phyloP scores from a whole-genome alignment of 108 stramenopile species.

The Phaeodactylum tricornutum region DNA sequence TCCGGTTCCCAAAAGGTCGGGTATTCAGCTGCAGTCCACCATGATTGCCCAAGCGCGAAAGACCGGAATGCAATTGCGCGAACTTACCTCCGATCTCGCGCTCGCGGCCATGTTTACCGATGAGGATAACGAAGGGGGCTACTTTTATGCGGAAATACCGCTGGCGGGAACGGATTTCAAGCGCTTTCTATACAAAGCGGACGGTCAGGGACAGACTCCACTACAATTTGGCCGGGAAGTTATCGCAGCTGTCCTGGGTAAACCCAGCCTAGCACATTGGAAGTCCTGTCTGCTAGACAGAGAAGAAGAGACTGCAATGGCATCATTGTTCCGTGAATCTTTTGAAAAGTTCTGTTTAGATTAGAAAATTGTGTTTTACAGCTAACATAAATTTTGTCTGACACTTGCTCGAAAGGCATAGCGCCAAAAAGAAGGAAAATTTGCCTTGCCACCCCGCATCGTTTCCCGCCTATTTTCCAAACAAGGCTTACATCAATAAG shows the following conservation, averaged over 20 bases:
- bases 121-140: constrained; percentile 37
- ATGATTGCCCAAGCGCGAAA: constrained; percentile 55
- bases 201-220: constrained; percentile 19
- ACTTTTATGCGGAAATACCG: constrained; percentile 56
- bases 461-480: too few species aligned
- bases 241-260: constrained; percentile 53
- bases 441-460: too few species aligned
- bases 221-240: constrained; percentile 88
- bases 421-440: too few species aligned
- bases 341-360: constrained; percentile 22
- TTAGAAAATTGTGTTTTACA: too few species aligned
- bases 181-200: constrained; percentile 37
- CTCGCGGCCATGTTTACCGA: constrained; percentile 28
- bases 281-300: constrained; percentile 66
- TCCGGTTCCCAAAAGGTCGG: constrained; percentile 37
- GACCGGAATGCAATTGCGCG: constrained; percentile 46
- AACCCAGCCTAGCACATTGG: constrained; percentile 72
- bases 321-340: constrained; percentile 40
- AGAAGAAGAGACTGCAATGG: constrained; percentile 64
- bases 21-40: constrained; percentile 33
- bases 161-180: constrained; percentile 26
- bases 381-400: too few species aligned
- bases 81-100: constrained; percentile 57
- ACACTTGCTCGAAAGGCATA: too few species aligned
- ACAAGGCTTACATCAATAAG: too few species aligned